phyloP scores from a whole-genome alignment of 352 stramenopile species.

The Phytophthora palmivora region DNA sequence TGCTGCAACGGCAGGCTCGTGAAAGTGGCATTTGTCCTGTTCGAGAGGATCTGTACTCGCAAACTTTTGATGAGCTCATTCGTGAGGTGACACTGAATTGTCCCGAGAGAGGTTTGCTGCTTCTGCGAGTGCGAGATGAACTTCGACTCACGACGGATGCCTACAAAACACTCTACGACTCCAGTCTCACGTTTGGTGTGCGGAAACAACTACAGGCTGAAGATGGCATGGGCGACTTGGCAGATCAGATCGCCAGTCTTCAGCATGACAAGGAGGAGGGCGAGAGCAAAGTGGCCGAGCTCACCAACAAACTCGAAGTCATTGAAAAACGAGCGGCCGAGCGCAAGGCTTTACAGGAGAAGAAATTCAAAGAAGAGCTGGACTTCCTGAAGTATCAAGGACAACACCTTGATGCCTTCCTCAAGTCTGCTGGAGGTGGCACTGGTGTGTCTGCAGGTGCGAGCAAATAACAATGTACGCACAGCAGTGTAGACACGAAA shows the following conservation, averaged over 20 bases:
- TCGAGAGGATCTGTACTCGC: constrained; percentile 93
- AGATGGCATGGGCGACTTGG: constrained; percentile 91
- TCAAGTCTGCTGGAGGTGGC: constrained; percentile 88
- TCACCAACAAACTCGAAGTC: constrained; percentile 93
- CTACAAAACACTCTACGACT: constrained; percentile 96
- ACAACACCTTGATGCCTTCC: constrained; percentile 95
- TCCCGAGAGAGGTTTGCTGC: constrained; percentile 91
- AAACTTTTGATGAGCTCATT: constrained; percentile 95
- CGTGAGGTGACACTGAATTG: constrained; percentile 93
- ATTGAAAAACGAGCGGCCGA: constrained; percentile 93
- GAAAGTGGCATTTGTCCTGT: constrained; percentile 94
- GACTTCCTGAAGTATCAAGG: constrained; percentile 96
- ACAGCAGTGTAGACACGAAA: constrained; percentile 6
- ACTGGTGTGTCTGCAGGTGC: constrained; percentile 21
- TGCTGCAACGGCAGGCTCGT: constrained; percentile 91
- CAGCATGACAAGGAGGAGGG: constrained; percentile 68
- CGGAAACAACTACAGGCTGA: constrained; percentile 95
- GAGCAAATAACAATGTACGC: constrained; percentile 17
- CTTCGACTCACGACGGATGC: constrained; percentile 94
- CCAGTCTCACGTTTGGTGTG: constrained; percentile 93
- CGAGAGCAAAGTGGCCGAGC: constrained; percentile 87
- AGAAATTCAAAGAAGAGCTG: constrained; percentile 94
- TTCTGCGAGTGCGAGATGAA: constrained; percentile 94
- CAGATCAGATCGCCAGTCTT: constrained; percentile 61
- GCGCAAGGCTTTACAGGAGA: constrained; percentile 90